Conservation (phyloP, 2,329 filamentous ascomycete genomes). For the Aspergillus sp. region DNA sequence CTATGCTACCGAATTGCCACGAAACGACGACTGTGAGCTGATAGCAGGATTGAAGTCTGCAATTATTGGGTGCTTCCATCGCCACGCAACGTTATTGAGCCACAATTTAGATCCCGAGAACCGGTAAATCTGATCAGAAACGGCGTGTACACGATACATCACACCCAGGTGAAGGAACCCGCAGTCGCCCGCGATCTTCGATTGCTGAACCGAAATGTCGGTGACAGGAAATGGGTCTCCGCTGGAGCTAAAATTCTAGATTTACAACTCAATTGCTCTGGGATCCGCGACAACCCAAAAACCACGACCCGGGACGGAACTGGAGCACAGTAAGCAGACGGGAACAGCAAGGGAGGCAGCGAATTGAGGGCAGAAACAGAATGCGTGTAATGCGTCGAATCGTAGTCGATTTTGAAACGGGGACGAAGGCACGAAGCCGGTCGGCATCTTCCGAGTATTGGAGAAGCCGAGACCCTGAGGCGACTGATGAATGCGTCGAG, state of each 20-base stretch:
- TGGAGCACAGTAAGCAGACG: background rate
- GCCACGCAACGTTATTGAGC: background rate
- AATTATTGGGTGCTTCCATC: background rate
- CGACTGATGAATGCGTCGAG: background rate
- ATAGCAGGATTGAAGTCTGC: background rate
- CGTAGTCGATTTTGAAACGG: background rate
- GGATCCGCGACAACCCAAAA: background rate
- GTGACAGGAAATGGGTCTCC: slow-evolving; percentile 15
- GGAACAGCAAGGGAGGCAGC: background rate
- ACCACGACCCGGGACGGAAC: background rate
- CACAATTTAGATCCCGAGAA: background rate
- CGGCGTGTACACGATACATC: background rate
- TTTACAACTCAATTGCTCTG: slow-evolving; percentile 1
- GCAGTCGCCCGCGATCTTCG: slow-evolving; percentile 8
- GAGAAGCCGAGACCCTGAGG: background rate
- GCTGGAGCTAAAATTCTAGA: slow-evolving; percentile 1
- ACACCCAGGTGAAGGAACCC: background rate
- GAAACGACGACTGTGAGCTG: background rate
- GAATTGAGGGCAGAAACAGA: background rate
- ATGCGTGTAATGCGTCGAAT: background rate
- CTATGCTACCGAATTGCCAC: background rate
- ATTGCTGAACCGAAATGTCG: slow-evolving; percentile 17
- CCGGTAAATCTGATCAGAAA: background rate
- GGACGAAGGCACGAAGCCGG: background rate
- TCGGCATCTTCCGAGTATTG: slow-evolving; percentile 10